Conservation (phyloP, 768 basidiomycete genomes). For the Fistulinella prunicolor region DNA sequence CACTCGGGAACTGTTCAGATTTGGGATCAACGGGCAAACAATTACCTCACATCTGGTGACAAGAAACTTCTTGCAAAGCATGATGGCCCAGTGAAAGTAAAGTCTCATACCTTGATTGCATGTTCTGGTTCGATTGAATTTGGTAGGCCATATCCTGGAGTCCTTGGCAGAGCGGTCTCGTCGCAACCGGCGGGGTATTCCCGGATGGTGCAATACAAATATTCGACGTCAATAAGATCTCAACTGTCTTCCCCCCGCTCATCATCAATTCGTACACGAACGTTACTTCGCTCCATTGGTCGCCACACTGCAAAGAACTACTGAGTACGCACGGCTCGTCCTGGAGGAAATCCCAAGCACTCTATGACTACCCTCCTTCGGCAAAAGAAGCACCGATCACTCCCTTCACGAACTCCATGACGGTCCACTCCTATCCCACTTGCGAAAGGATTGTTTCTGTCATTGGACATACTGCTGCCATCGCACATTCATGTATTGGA, state of each 20-base stretch:
- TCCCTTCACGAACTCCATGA: conserved; percentile 41
- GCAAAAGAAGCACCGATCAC: conserved; percentile 21
- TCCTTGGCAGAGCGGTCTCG: conserved; percentile 65
- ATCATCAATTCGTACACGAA: conserved; percentile 45
- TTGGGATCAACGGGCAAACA: conserved; percentile 42
- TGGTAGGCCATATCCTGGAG: conserved; percentile 69
- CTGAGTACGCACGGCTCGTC: conserved; percentile 69
- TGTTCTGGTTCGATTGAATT: neutral
- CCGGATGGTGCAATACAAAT: conserved; percentile 58
- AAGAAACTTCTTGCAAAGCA: conserved; percentile 42
- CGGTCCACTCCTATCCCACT: conserved; percentile 54
- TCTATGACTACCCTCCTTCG: conserved; percentile 17
- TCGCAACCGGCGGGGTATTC: conserved; percentile 66
- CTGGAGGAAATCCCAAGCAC: conserved; percentile 24
- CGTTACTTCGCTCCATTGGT: conserved; percentile 63
- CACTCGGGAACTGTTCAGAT: conserved; percentile 39
- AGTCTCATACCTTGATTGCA: neutral
- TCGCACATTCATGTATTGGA: conserved; percentile 61
- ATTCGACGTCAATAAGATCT: conserved; percentile 43
- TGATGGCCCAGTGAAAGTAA: conserved; percentile 43
- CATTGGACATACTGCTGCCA: conserved; percentile 50
- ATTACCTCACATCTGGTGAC: conserved; percentile 29
- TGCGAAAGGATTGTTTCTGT: conserved; percentile 50
- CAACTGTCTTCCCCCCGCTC: conserved; percentile 46
- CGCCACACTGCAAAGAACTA: conserved; percentile 80